Percentiles rank a stretch among this genome's conserved stretches.
Evolutionary conservation across 352 stramenopile genomes (phyloP).

Genomic region (Elongisporangium senticosum): DNA sequence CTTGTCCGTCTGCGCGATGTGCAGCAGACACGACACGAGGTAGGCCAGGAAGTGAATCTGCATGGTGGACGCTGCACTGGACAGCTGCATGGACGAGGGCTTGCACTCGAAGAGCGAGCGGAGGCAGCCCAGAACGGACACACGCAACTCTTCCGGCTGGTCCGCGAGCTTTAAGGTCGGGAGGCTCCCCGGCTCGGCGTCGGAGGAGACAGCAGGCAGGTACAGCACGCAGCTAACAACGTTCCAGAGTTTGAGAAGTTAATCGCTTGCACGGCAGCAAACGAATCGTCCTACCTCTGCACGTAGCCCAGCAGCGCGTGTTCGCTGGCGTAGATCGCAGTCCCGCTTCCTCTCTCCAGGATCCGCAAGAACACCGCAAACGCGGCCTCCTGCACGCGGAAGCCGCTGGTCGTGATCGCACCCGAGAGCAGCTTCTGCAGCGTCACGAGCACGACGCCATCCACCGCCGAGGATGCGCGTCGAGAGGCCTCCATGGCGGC

Average conservation of each 20-base stretch:
- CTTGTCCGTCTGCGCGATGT: conserved; percentile 47
- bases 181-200: not conserved
- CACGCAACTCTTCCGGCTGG: conserved; percentile 57
- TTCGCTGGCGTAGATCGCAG: conserved; percentile 8
- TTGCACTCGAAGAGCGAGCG: conserved; percentile 19
- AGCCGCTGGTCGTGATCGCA: conserved; percentile 15
- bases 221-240: conserved; percentile 36
- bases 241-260: not conserved
- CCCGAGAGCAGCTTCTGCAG: conserved; percentile 48
- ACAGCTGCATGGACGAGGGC: conserved; percentile 11
- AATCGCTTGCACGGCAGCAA: not conserved
- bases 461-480: conserved; percentile 22
- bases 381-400: conserved; percentile 21
- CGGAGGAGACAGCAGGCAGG: conserved; percentile 35
- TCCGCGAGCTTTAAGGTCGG: not conserved
- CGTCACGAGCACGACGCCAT: conserved; percentile 64
- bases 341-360: conserved; percentile 7
- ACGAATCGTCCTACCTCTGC: conserved; percentile 21
- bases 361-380: conserved; percentile 14
- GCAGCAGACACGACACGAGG: conserved; percentile 47
- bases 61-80: conserved; percentile 14
- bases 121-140: conserved; percentile 43
- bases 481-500: conserved; percentile 9
- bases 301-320: conserved; percentile 33
- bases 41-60: conserved; percentile 70